Conservation (phyloP, 2,329 filamentous ascomycete genomes). For the Aaosphaeria arxii region DNA sequence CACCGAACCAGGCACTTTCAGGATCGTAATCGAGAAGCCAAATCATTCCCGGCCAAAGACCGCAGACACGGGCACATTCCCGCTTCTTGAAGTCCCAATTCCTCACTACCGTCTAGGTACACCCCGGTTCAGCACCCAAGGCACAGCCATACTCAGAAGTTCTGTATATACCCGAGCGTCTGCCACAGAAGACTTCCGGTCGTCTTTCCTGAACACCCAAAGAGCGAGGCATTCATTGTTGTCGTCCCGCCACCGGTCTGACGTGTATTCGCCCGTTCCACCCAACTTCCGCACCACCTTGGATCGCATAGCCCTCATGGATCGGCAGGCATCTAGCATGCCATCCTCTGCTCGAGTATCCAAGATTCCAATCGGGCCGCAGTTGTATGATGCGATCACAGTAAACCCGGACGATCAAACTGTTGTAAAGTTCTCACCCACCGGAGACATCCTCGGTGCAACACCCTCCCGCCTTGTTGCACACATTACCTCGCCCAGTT, state of each 20-base stretch:
- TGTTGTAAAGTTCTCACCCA: conserved; percentile 77
- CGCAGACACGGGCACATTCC: conserved; percentile 54
- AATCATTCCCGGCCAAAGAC: conserved; percentile 54
- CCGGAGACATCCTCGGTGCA: conserved; percentile 78
- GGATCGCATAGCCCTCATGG: conserved; percentile 25
- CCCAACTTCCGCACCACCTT: conserved; percentile 33
- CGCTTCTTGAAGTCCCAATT: conserved; percentile 70
- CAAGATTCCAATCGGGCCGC: conserved; percentile 49
- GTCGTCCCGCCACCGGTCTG: conserved; percentile 34
- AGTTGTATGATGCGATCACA: conserved; percentile 79
- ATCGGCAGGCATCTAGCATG: conserved; percentile 20
- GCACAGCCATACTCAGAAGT: conserved; percentile 73
- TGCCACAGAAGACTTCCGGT: conserved; percentile 65
- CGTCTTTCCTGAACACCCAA: conserved; percentile 53
- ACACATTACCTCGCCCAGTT: conserved; percentile 92
- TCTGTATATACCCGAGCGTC: conserved; percentile 72
- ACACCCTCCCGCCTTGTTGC: conserved; percentile 88
- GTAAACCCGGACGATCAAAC: conserved; percentile 77
- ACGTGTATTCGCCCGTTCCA: conserved; percentile 34
- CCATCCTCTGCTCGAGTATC: conserved; percentile 36
- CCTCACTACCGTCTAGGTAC: conserved; percentile 82
- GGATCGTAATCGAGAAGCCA: conserved; percentile 75
- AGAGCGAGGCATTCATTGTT: conserved; percentile 35
- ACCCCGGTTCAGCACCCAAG: conserved; percentile 73
- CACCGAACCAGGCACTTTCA: conserved; percentile 67